Evolutionary conservation across 164 flowering plant species (phyloP).

Genomic region (Aristolochia fimbriata): DNA sequence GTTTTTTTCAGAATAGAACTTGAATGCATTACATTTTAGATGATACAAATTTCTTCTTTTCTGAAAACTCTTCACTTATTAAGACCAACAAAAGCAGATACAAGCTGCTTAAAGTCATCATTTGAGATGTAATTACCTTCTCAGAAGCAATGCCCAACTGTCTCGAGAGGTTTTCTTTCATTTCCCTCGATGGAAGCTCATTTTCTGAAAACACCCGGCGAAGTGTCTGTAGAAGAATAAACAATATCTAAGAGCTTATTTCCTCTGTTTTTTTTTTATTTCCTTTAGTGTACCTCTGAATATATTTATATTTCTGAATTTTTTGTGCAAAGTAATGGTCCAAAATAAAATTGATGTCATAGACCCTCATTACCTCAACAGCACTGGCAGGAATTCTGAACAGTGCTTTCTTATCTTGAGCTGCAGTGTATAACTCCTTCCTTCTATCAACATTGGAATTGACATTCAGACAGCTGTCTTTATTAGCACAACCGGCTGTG

Average conservation of each 20-base stretch:
- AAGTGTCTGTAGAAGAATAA: slow-evolving; percentile 44
- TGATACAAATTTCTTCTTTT: no score
- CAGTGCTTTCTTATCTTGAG: slow-evolving; percentile 29
- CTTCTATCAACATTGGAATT: slow-evolving; percentile 12
- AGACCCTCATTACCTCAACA: slow-evolving; percentile 47
- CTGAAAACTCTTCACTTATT: no score
- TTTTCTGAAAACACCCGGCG: slow-evolving; percentile 77
- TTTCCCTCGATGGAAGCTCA: slow-evolving; percentile 80
- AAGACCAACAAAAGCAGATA: no score
- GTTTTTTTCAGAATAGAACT: neutral
- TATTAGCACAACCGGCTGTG: slow-evolving; percentile 16
- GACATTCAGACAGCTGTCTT: slow-evolving; percentile 17
- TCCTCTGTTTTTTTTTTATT: neutral
- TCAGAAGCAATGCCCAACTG: slow-evolving; percentile 68
- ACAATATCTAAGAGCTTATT: neutral
- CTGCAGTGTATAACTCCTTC: slow-evolving; percentile 12
- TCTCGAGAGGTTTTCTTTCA: slow-evolving; percentile 60
- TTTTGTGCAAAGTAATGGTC: no score
- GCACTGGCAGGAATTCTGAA: slow-evolving; percentile 66
- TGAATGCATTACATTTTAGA: no score
- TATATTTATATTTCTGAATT: no score
- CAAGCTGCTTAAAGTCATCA: no score
- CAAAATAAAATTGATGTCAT: no score
- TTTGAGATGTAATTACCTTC: slow-evolving; percentile 41
- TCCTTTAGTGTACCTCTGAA: no score